Evolutionary conservation across 352 stramenopile species (phyloP).

Genomic region (Phytophthora foliorum): DNA sequence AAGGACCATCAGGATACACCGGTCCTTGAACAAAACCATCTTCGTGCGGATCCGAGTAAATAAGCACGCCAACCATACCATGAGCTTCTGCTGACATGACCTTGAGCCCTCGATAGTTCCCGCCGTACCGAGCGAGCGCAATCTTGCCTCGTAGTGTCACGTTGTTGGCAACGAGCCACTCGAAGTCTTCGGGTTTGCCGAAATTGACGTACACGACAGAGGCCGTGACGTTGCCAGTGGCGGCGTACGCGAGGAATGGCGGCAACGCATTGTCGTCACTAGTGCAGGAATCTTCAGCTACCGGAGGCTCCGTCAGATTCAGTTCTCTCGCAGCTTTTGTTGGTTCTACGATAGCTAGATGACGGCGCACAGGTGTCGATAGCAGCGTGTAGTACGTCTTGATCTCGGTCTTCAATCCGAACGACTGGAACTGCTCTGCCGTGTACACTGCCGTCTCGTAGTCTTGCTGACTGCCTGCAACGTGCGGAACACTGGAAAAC

Average conservation of each 20-base stretch:
- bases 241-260: slow-evolving; percentile 84
- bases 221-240: slow-evolving; percentile 66
- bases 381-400: slow-evolving; percentile 72
- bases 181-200: slow-evolving; percentile 74
- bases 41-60: slow-evolving; percentile 81
- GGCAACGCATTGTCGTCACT: slow-evolving; percentile 58
- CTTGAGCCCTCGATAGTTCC: slow-evolving; percentile 61
- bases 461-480: slow-evolving; percentile 39
- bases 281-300: slow-evolving; percentile 68
- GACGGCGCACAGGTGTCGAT: slow-evolving; percentile 55
- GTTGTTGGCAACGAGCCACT: slow-evolving; percentile 56
- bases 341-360: slow-evolving; percentile 51
- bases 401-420: slow-evolving; percentile 65
- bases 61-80: slow-evolving; percentile 65
- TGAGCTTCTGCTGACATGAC: slow-evolving; percentile 70
- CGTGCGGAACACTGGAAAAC: slow-evolving; percentile 49
- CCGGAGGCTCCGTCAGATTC: slow-evolving; percentile 57
- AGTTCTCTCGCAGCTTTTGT: slow-evolving; percentile 28
- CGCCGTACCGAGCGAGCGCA: slow-evolving; percentile 73
- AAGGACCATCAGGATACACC: slow-evolving; percentile 74
- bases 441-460: slow-evolving; percentile 61
- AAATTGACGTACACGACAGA: slow-evolving; percentile 90
- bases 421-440: slow-evolving; percentile 47
- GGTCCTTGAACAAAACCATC: slow-evolving; percentile 67
- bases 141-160: slow-evolving; percentile 70